Conservation (phyloP, 2,329 filamentous ascomycete genomes). For the Beauveria rudraprayagi region DNA sequence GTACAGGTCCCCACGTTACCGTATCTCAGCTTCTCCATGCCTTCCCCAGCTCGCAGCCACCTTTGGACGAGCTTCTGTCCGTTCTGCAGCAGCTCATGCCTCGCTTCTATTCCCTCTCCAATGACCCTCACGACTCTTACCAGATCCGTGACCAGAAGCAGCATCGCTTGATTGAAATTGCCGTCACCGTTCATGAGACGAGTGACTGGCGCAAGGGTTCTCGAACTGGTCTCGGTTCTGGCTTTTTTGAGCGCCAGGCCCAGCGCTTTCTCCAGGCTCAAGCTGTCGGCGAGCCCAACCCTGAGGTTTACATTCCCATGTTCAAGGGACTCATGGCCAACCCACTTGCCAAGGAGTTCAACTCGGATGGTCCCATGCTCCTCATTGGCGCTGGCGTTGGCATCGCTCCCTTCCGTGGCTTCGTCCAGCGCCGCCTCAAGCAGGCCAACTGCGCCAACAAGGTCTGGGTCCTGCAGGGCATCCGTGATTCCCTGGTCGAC, state of each 20-base stretch:
- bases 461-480: constrained; percentile 91
- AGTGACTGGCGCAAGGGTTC: constrained; percentile 65
- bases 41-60: constrained; percentile 86
- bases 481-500: constrained; percentile 88
- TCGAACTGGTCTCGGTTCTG: constrained; percentile 82
- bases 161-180: constrained; percentile 83
- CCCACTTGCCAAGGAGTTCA: constrained; percentile 84
- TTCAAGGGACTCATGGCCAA: constrained; percentile 98
- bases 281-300: constrained; percentile 45
- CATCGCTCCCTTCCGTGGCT: constrained; percentile 94
- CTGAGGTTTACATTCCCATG: constrained; percentile 78
- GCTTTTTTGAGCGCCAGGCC: constrained; percentile 85
- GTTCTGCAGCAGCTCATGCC: constrained; percentile 87
- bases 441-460: constrained; percentile 96
- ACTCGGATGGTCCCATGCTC: constrained; percentile 92
- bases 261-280: constrained; percentile 62
- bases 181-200: constrained; percentile 90
- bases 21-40: constrained; percentile 79
- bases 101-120: constrained; percentile 95
- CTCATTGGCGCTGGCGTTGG: constrained; percentile 94
- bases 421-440: constrained; percentile 88
- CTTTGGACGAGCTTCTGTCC: constrained; percentile 72
- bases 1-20: constrained; percentile 80
- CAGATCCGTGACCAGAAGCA: constrained; percentile 59
- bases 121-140: constrained; percentile 77